These are phyloP conservation scores for Coniophora puteana DNA, from an alignment of 1,284 basidiomycete genomes.

Conservation along the genomic window DNA sequence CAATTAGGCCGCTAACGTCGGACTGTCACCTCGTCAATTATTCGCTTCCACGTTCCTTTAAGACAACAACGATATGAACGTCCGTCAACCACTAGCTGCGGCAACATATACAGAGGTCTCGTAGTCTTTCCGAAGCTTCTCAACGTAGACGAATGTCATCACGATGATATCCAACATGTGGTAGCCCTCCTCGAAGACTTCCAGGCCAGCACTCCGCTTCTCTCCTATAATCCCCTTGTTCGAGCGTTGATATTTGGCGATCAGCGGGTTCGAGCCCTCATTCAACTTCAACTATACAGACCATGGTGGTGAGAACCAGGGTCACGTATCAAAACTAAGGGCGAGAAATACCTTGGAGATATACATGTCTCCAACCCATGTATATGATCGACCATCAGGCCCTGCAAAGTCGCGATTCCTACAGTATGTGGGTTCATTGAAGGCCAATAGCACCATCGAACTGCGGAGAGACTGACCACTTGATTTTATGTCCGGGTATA, in stretches of 20 bases:
- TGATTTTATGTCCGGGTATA: constrained; percentile 21
- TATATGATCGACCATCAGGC: constrained; percentile 22
- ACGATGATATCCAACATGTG: constrained; percentile 32
- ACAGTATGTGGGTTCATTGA: neutral
- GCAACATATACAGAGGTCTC: too few species aligned
- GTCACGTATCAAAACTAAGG: neutral
- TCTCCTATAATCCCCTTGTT: constrained; percentile 15
- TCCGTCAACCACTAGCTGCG: too few species aligned
- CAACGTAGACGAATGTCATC: constrained; percentile 32
- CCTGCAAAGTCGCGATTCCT: constrained; percentile 26
- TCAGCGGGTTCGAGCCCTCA: constrained; percentile 10
- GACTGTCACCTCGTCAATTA: too few species aligned
- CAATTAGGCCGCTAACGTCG: too few species aligned
- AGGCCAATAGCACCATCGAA: too few species aligned
- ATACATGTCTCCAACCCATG: constrained; percentile 23
- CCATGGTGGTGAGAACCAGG: neutral
- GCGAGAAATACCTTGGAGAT: constrained; percentile 20
- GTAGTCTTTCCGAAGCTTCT: constrained; percentile 25
- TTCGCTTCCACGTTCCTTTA: too few species aligned
- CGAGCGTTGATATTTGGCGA: constrained; percentile 23
- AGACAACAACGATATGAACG: too few species aligned
- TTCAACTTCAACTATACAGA: constrained; percentile 14
- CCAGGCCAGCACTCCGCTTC: constrained; percentile 24
- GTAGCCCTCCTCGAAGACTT: constrained; percentile 27
- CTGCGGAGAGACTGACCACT: too few species aligned